A percentile compares a stretch with the other conserved stretches of the same genome.
phyloP scores from a whole-genome alignment of 208 protist genomes.

The Strigomonas culicis region DNA sequence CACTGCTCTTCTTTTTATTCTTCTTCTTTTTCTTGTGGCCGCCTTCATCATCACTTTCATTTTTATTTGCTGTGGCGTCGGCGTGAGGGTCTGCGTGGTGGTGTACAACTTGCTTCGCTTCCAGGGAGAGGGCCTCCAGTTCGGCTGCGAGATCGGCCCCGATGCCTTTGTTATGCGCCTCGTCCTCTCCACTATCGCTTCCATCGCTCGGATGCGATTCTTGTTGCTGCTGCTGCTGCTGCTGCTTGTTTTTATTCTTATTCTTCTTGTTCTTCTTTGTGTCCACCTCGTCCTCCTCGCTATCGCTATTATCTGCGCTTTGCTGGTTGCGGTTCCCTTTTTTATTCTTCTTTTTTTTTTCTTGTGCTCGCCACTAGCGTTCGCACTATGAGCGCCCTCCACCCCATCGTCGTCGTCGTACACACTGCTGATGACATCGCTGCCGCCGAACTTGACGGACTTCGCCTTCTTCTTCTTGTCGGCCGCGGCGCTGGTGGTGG shows the following conservation, averaged over 20 bases:
- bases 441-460: neutral
- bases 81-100: conserved; percentile 6
- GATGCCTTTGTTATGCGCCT: neutral
- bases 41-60: conserved; percentile 19
- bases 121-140: neutral
- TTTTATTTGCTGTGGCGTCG: conserved; percentile 20
- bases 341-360: conserved; percentile 9
- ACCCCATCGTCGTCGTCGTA: conserved; percentile 16
- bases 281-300: conserved; percentile 6
- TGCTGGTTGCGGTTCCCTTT: neutral
- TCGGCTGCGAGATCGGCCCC: conserved; percentile 3
- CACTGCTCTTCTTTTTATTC: conserved; percentile 21
- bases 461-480: neutral
- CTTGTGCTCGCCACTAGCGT: conserved; percentile 4
- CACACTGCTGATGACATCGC: neutral
- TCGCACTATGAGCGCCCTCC: neutral
- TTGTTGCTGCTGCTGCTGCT: conserved; percentile 4
- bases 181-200: conserved; percentile 11
- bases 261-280: neutral
- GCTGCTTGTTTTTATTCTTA: conserved; percentile 4
- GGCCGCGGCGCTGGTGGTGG: neutral
- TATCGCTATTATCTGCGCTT: conserved; percentile 5
- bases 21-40: conserved; percentile 28
- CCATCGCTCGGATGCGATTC: conserved; percentile 9
- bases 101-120: neutral